Base-by-base conservation (phyloP, 768 basidiomycete species). In the Mycena rosella region DNA sequence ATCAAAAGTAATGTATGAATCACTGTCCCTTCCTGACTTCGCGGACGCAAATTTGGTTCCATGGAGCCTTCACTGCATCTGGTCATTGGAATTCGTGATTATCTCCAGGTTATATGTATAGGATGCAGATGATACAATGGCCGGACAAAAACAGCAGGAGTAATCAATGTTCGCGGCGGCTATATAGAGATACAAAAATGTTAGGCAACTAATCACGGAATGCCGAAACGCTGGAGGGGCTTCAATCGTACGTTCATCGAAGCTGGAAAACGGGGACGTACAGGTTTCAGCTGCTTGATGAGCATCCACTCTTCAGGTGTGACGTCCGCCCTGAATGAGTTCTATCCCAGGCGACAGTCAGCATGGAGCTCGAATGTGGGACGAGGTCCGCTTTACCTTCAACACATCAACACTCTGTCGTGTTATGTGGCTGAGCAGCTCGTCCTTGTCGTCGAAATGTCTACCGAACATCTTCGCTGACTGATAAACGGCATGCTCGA, bases 361-460 rank as follows among this genome's bases (percentile, higher is more conserved):
- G 44, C 7, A 60, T 48, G 30, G 44, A 48, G 26, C 17, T 51
- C 13, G 58, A 34, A 66, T 48, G 64, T 34, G 29, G 65, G 27
- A 58, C 36, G 38, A 54, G 9, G 60, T n/a, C 61, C 22, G 15
- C 5, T 4, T 36, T 34, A 93, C 91, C 92, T 98, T 99, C 49
- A 99, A 85, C 11, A 96, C 94, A 78, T 99, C 98, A 70, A 99
- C 98, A 73, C 94, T 96, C 78, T 91, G 90, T 52, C 97, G 88
- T 36, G 94, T 93, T 76, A 99, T 92, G 67, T 93, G 92, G 59
- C 95, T 96, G 58, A 96, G 85, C 42, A 98, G 78, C 73, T 98
- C 98, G 77, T 99, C 96, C 80, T 97, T 94, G 51, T 98, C 96
- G 74, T 94, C 92, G 75, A 96, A 98, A 80, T 98, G 97, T 72